phyloP scores from a whole-genome alignment of 2,329 filamentous ascomycete genomes.

The Albifimbria verrucaria region DNA sequence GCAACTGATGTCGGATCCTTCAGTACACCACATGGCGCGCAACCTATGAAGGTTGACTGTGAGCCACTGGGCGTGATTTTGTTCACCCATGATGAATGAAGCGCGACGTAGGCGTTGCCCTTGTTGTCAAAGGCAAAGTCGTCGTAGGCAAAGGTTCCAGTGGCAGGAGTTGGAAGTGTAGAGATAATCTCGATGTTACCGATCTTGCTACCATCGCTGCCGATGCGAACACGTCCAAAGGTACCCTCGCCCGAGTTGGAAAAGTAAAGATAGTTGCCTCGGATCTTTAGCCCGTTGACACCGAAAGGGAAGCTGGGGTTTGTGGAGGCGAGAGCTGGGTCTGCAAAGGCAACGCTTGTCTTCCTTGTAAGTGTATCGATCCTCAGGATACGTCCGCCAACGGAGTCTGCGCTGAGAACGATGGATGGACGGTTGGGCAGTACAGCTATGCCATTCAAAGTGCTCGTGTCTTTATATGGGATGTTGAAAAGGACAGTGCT shows the following conservation, averaged over 20 bases:
- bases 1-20: neutral
- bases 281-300: slow-evolving; percentile 36
- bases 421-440: slow-evolving; percentile 10
- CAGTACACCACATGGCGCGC: neutral
- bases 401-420: slow-evolving; percentile 21
- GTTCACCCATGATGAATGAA: neutral
- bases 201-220: too few relatives aligned
- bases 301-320: slow-evolving; percentile 29
- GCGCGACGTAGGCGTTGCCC: neutral
- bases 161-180: too few relatives aligned
- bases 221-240: slow-evolving; percentile 13
- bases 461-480: too few relatives aligned
- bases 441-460: slow-evolving; percentile 13
- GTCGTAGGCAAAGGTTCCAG: too few relatives aligned
- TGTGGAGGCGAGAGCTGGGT: slow-evolving; percentile 30
- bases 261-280: slow-evolving; percentile 42
- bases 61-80: neutral
- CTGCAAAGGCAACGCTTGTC: slow-evolving; percentile 12
- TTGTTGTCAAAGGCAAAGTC: neutral
- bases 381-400: slow-evolving; percentile 18
- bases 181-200: too few relatives aligned
- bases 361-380: slow-evolving; percentile 18
- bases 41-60: neutral
- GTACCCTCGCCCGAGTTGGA: slow-evolving; percentile 40
- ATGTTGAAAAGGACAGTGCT: too few relatives aligned